A percentile compares a stretch with the other conserved stretches of the same genome.
Conservation (phyloP, 805 yeast genomes). For the Wickerhamiella australiensis region DNA sequence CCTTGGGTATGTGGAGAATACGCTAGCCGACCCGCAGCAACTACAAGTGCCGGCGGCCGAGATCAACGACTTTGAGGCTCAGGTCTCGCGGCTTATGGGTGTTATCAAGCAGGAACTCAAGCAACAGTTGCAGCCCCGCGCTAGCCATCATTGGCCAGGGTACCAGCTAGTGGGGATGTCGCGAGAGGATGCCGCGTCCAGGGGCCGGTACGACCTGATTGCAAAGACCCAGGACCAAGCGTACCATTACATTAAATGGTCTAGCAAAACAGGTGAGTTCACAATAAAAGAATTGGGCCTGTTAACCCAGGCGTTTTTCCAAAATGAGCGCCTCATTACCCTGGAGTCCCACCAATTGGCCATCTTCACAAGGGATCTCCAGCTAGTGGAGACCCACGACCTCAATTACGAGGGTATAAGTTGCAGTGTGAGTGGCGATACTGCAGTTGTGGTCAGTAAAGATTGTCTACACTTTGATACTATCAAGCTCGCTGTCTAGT, state of each 20-base stretch:
- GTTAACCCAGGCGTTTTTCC: background rate
- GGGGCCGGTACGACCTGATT: too few relatives aligned
- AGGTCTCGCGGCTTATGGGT: background rate
- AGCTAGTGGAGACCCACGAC: background rate
- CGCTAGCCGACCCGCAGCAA: background rate
- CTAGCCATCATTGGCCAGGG: background rate
- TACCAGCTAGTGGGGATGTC: background rate
- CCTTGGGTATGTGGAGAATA: background rate
- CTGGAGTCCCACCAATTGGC: background rate
- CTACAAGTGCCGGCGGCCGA: background rate
- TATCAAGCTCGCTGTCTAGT: background rate
- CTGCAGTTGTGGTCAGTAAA: background rate
- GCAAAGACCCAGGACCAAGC: background rate
- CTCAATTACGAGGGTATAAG: background rate
- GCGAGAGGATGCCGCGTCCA: too few relatives aligned
- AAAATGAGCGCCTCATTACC: background rate
- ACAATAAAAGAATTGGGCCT: background rate
- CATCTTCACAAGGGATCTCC: background rate
- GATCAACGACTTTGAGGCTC: background rate
- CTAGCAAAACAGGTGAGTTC: background rate
- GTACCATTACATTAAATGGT: background rate
- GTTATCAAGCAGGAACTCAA: background rate
- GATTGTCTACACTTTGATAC: conserved; percentile 8
- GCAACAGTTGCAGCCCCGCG: background rate
- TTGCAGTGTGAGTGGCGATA: background rate